Evolutionary conservation across 352 stramenopile genomes (phyloP), one percentile per base, ranked within the genome.

Genomic region (Blastocystis sp.): DNA sequence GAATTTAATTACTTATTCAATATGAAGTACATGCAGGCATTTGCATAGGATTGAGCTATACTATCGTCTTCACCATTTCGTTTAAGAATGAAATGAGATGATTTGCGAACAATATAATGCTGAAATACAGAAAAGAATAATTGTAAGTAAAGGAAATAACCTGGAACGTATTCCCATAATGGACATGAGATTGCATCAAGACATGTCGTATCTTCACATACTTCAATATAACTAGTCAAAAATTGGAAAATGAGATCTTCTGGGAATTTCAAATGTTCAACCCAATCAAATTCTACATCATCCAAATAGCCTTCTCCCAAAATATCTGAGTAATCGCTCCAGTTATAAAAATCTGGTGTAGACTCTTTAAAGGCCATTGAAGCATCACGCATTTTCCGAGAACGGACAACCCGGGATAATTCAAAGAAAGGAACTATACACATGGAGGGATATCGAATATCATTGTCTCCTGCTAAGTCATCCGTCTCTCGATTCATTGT

Each of bases 341-440:
- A 83, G 5, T 43, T 37, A 43, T 67, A 83, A 56, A 83, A 83
- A 51, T 83, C 71, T 27, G 71, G 71, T 12, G 56, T 65, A 6
- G 27, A 43, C 27, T 83, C 58, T 21, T 35, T 35, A 46, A 83
- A 83, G 9, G 9, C 39, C 2, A 46, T 9, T 9, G 39, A 46
- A 7, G 54, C 19, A 32, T 61, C 54, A 32, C 54, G 54, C 37
- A 77, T 14, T 16, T 63, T 61, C 46, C 49, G 71, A 0, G 71
- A 83, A 14, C 71, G 71, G 43, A 83, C 51, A 1, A 83, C 29
- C 9, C 71, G 49, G 1, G 71, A 57, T 3, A 83, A 37, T 63
- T 83, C 71, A 43, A 83, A 66, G 54, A 83, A 83, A 2, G 71
- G 71, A 49, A 66, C 24, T 29, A 83, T 63, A n/a, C 71, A 83